Evolutionary conservation across 768 basidiomycete species (phyloP).

Genomic region (Leccinum disarticulatum): DNA sequence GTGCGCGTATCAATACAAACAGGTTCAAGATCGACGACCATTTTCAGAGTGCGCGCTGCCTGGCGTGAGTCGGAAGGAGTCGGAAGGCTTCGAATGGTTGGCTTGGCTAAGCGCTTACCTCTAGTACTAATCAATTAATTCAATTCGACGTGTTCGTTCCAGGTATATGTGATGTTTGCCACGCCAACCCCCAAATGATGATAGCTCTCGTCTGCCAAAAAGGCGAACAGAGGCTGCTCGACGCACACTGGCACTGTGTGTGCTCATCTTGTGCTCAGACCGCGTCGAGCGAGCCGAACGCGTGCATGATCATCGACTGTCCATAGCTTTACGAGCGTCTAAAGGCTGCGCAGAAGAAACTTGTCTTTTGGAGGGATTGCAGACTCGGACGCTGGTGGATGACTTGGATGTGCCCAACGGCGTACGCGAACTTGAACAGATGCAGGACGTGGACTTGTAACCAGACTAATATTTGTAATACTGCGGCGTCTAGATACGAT

Average conservation of each 20-base stretch:
- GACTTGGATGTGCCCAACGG: constrained; percentile 16
- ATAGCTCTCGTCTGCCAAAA: constrained; percentile 53
- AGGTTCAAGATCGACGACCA: constrained; percentile 67
- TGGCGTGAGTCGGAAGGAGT: constrained; percentile 56
- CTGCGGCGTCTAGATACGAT: too few relatives aligned
- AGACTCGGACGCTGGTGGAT: constrained; percentile 27
- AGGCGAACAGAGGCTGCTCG: constrained; percentile 54
- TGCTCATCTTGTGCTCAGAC: constrained; percentile 70
- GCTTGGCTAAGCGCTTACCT: background rate
- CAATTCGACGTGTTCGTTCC: background rate
- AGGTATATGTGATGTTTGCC: constrained; percentile 72
- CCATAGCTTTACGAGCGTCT: constrained; percentile 75
- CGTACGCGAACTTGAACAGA: background rate
- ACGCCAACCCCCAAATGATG: constrained; percentile 48
- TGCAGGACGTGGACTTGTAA: constrained; percentile 3
- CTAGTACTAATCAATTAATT: too few relatives aligned
- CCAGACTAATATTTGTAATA: too few relatives aligned
- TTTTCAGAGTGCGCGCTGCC: constrained; percentile 67
- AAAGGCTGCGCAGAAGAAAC: constrained; percentile 46
- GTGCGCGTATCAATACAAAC: too few relatives aligned
- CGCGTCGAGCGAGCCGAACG: constrained; percentile 54
- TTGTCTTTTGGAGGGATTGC: constrained; percentile 30
- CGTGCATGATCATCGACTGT: constrained; percentile 86
- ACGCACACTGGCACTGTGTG: constrained; percentile 51
- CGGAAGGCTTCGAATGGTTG: constrained; percentile 47